Evolutionary conservation across 257 asterid genomes (phyloP).

Genomic region (Solanum chilense): DNA sequence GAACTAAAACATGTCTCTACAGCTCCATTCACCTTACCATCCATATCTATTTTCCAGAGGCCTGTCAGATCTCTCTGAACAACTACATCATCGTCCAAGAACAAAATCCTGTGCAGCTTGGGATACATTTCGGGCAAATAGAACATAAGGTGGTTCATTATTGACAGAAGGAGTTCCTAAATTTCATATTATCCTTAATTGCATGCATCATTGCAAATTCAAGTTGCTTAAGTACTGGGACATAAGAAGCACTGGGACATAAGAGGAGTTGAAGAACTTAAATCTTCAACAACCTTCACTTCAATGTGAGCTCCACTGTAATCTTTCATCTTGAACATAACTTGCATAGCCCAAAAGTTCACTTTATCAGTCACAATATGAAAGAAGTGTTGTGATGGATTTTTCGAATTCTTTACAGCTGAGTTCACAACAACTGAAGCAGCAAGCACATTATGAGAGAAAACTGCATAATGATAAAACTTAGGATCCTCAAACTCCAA

Average conservation of each 20-base stretch:
- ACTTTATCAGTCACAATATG: slow-evolving; percentile 49
- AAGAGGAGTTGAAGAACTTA: slow-evolving; percentile 35
- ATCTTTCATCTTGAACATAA: slow-evolving; percentile 36
- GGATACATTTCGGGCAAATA: slow-evolving; percentile 39
- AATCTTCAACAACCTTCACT: slow-evolving; percentile 40
- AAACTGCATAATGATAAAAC: slow-evolving; percentile 43
- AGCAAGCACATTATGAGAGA: slow-evolving; percentile 44
- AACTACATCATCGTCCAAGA: slow-evolving; percentile 35
- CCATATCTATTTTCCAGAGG: slow-evolving; percentile 34
- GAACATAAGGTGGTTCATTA: slow-evolving; percentile 33
- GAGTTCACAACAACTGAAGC: slow-evolving; percentile 53
- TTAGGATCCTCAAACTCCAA: slow-evolving; percentile 37
- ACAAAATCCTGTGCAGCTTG: slow-evolving; percentile 26
- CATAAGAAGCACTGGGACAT: slow-evolving; percentile 25
- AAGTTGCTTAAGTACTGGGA: slow-evolving; percentile 32
- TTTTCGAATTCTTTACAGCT: slow-evolving; percentile 33
- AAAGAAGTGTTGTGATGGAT: slow-evolving; percentile 45
- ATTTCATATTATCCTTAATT: slow-evolving; percentile 34
- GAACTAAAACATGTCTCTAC: slow-evolving; percentile 36
- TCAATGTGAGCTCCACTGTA: slow-evolving; percentile 32
- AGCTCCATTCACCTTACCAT: slow-evolving; percentile 39
- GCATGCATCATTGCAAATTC: slow-evolving; percentile 33
- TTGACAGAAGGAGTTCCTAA: slow-evolving; percentile 30
- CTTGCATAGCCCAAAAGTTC: slow-evolving; percentile 57
- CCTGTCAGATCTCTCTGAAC: slow-evolving; percentile 33